These are phyloP conservation scores for Tilletia horrida DNA, from an alignment of 1,284 basidiomycete genomes.

Conservation along the genomic window DNA sequence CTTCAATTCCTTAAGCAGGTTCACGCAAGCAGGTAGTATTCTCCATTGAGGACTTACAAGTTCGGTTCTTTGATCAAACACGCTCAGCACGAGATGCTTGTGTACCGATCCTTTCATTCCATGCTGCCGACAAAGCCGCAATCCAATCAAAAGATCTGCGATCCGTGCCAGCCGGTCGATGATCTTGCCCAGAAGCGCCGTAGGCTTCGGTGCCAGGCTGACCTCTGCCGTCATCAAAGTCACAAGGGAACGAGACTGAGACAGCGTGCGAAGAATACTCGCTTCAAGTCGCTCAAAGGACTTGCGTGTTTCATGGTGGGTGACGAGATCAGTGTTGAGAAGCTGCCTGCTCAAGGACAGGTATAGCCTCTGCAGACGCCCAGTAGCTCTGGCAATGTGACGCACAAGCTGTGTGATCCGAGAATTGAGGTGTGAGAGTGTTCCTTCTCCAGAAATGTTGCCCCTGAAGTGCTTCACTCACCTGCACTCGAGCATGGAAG, in stretches of 20 bases:
- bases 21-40: neutral
- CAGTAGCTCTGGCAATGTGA: slow-evolving; percentile 31
- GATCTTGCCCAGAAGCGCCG: slow-evolving; percentile 55
- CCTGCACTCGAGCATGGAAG: slow-evolving; percentile 43
- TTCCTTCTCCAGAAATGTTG: neutral
- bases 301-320: slow-evolving; percentile 26
- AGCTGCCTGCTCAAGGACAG: slow-evolving; percentile 46
- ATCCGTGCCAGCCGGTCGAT: slow-evolving; percentile 56
- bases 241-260: slow-evolving; percentile 55
- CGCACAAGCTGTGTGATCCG: slow-evolving; percentile 23
- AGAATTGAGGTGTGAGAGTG: neutral
- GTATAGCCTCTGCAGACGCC: slow-evolving; percentile 41
- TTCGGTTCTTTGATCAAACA: slow-evolving; percentile 58
- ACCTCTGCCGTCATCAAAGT: slow-evolving; percentile 53
- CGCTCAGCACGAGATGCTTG: slow-evolving; percentile 57
- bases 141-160: slow-evolving; percentile 55
- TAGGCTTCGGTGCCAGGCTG: slow-evolving; percentile 58
- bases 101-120: slow-evolving; percentile 43
- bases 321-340: slow-evolving; percentile 32
- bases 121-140: slow-evolving; percentile 56
- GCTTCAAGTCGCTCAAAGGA: slow-evolving; percentile 40
- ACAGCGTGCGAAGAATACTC: slow-evolving; percentile 52
- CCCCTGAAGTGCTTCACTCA: neutral
- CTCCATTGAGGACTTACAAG: slow-evolving; percentile 32
- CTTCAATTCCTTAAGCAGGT: neutral